Base-by-base conservation (phyloP, 768 basidiomycete species). In the Lentinula guzmanii region DNA sequence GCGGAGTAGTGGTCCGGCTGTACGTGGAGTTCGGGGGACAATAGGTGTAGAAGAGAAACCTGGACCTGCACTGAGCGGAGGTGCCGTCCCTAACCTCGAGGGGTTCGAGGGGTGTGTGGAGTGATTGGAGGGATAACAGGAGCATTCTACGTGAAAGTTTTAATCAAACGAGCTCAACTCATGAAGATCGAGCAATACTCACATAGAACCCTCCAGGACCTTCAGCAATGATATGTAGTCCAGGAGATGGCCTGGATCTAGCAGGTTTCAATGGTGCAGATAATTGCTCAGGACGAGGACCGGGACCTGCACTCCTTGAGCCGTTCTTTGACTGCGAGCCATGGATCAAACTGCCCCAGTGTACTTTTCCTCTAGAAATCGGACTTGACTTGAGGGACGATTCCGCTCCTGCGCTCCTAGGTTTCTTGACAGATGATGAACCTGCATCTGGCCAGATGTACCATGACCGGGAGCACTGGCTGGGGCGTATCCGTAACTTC, bases 271-370 rank as follows among this genome's bases (percentile, higher is more conserved):
- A n/a, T 28, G 55, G 55, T 43, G 55, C 39, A 37, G 55, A 16
- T 1, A 28, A 24, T 11, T 37, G 55, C 4, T 42, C 24, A 0
- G 15, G 11, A 21, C 10, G 33, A 39, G 35, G 34, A 37, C 21
- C 28, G 4, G 41, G 39, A 24, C 55, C 55, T 8, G 55, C 55
- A 33, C 55, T 56, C 41, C 41, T 42, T 2, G 55, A 56, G 7
- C 55, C 55, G 28, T 56, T 56, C 41, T 56, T 56, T 1, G 55
- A 56, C 41, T 56, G 55, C 15, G 55, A 56, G 7, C 55, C 55
- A 43, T 56, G 55, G 39, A 56, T 56, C 42, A 56, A 43, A 16
- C 37, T 42, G 9, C 55, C 55, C 55, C 55, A 56, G 13, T 56
- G 55, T 16, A 48, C 46, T 7, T 48, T 48, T 18, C 55, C 37